Evolutionary conservation across 257 asterid species (phyloP).

Genomic region (Misopates orontium): DNA sequence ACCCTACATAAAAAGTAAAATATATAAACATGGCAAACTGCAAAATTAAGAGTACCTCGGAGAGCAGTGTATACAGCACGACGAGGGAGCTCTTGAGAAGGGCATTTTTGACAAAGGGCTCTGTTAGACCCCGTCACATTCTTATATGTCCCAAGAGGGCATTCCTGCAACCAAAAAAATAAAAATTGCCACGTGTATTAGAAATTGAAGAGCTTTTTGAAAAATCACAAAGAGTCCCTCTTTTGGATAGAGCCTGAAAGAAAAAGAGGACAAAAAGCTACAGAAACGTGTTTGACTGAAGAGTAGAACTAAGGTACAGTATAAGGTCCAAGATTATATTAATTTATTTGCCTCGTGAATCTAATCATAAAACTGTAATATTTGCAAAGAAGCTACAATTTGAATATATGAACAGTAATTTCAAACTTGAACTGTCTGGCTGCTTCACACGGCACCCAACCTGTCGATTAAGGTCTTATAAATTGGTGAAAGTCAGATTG

Average conservation of each 20-base stretch:
- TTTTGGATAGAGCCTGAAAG: not conserved
- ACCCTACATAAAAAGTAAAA: not conserved
- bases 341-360: too few species aligned
- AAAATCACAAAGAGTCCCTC: constrained; percentile 1
- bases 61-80: constrained; percentile 65
- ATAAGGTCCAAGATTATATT: not conserved
- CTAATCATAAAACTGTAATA: too few species aligned
- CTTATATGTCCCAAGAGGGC: constrained; percentile 89
- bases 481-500: too few species aligned
- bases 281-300: constrained; percentile 7
- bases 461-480: too few species aligned
- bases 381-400: too few species aligned
- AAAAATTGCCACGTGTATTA: constrained; percentile 28
- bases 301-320: constrained; percentile 7
- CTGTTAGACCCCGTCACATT: constrained; percentile 68
- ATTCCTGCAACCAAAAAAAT: too few species aligned
- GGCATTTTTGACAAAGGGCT: constrained; percentile 67
- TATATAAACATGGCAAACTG: constrained; percentile 21
- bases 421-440: too few species aligned
- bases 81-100: constrained; percentile 66
- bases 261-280: constrained; percentile 16
- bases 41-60: constrained; percentile 56
- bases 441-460: too few species aligned
- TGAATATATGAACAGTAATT: too few species aligned
- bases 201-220: constrained; percentile 13